These are phyloP conservation scores for Leishmania turanica DNA, from an alignment of 208 protist species.

Conservation along the genomic window DNA sequence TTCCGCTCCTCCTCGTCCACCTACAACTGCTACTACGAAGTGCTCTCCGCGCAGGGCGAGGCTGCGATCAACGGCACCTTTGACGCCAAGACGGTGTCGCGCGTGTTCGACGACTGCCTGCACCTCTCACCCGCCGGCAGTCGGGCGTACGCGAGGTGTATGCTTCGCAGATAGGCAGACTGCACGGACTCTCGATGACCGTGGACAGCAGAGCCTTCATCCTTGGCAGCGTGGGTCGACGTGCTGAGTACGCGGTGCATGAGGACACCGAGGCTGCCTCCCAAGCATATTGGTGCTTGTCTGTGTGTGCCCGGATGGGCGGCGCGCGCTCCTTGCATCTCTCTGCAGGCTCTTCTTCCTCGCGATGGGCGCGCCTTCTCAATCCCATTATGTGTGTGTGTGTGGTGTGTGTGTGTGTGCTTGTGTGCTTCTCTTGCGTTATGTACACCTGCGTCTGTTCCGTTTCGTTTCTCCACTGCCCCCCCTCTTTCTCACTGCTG, in stretches of 20 bases:
- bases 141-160: slow-evolving; percentile 10
- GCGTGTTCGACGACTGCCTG: slow-evolving; percentile 27
- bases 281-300: not conserved
- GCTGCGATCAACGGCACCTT: not conserved
- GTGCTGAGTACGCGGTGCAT: not conserved
- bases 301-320: not conserved
- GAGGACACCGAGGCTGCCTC: not conserved
- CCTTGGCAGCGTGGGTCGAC: not conserved
- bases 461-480: not conserved
- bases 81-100: not conserved
- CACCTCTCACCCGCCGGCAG: slow-evolving; percentile 20
- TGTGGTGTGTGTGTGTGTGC: not conserved
- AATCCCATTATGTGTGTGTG: not conserved
- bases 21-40: slow-evolving; percentile 19
- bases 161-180: slow-evolving; percentile 1
- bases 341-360: not conserved
- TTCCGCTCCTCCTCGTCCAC: not conserved
- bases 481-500: not conserved
- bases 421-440: not conserved
- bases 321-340: not conserved
- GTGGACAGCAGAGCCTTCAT: not conserved
- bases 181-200: not conserved
- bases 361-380: not conserved
- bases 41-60: not conserved
- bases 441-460: not conserved